phyloP scores from a whole-genome alignment of 2,329 filamentous ascomycete genomes.

The Penicillium psychrosexuale region DNA sequence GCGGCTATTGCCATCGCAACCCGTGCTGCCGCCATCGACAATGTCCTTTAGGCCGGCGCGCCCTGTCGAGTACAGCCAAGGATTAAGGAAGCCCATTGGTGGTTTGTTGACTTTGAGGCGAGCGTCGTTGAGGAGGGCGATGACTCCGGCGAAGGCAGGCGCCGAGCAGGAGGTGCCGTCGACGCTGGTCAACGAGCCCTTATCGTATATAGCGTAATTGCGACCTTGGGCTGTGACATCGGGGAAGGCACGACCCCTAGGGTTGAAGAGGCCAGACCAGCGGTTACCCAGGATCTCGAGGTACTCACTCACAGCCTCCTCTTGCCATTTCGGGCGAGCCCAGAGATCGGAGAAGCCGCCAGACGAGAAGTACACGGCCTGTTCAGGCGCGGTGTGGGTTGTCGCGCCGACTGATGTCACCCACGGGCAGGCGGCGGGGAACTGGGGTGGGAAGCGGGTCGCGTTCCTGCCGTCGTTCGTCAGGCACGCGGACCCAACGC shows the following conservation, averaged over 20 bases:
- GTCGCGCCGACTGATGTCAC: constrained; percentile 46
- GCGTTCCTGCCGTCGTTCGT: constrained; percentile 36
- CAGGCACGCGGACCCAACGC: constrained; percentile 39
- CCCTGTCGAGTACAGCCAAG: constrained; percentile 54
- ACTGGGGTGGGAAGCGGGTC: constrained; percentile 44
- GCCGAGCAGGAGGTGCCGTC: constrained; percentile 51
- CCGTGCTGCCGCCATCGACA: constrained; percentile 45
- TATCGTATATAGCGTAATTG: constrained; percentile 33
- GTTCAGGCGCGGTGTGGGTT: constrained; percentile 36
- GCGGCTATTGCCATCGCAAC: constrained; percentile 45
- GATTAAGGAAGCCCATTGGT: constrained; percentile 58
- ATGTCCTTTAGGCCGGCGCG: constrained; percentile 49
- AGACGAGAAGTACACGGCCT: constrained; percentile 41
- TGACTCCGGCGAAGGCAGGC: constrained; percentile 57
- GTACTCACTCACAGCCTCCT: constrained; percentile 37
- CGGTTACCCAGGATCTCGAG: constrained; percentile 26
- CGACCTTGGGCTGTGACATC: constrained; percentile 41
- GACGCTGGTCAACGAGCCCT: constrained; percentile 27
- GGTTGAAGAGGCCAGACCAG: constrained; percentile 33
- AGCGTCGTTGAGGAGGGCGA: constrained; percentile 63
- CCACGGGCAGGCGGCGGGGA: constrained; percentile 40
- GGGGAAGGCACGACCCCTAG: constrained; percentile 39
- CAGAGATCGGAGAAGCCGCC: constrained; percentile 43
- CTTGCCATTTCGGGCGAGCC: constrained; percentile 35
- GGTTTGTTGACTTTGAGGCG: constrained; percentile 51